Base-by-base conservation (phyloP, 1,139 yeast genomes). In the Geotrichum candidum region DNA sequence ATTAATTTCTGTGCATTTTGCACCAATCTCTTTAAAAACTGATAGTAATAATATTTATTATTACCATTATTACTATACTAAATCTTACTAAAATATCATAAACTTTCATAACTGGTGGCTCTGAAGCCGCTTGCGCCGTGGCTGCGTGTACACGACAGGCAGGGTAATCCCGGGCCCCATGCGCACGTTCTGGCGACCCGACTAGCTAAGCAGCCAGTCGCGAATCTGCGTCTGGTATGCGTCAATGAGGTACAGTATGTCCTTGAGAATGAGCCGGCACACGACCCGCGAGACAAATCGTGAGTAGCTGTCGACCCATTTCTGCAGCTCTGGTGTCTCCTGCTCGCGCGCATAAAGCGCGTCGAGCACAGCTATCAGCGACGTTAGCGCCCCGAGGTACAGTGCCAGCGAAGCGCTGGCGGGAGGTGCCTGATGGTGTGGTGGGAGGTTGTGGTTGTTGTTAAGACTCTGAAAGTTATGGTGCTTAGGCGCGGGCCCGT, bases 191-290 rank as follows among this genome's bases (percentile, higher is more conserved):
- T 41, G 13, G 41, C 41, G 46, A 41, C 48, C 9, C 22, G 22
- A 15, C 48, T 41, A 41, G 48, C 48, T 41, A 7, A 41, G 48
- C 18, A 41, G 48, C 48, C 48, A 41, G 22, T 41, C 48, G 46
- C 69, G 62, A 53, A 68, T 65, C 35, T 67, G 67, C 45, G 64
- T 52, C 46, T 65, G 65, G 60, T 68, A 65, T 41, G 67, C 59
- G 52, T 65, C 68, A 29, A 66, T 66, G 29, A 68, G 54, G 38
- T 61, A 63, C 13, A 63, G 54, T 50, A 68, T 57, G 62, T 68
- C 71, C 61, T 67, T 68, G 35, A 68, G 64, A 41, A 68, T 58
- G 51, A 68, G 60, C 18, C 70, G 61, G 51, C 69, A 67, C 22
- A 66, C 69, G 25, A 65, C 66, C 11, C 64, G 64, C 29, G 66